Conservation (phyloP, 2,329 filamentous ascomycete species). For the Chaetomium globosum region DNA sequence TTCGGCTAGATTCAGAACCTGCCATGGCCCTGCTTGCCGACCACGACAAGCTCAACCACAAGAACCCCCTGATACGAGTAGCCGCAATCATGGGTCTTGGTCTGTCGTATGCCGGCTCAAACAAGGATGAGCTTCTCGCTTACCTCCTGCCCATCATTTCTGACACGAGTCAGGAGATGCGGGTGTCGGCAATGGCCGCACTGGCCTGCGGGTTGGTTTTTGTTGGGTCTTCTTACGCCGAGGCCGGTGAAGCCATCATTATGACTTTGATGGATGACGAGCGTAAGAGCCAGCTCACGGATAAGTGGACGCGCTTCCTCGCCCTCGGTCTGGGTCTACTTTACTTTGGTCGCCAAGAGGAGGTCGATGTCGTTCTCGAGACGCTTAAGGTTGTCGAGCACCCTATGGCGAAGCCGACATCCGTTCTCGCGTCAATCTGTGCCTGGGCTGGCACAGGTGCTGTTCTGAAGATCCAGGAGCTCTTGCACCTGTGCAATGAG, state of each 20-base stretch:
- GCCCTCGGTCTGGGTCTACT: slow-evolving; percentile 89
- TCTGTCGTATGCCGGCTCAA: slow-evolving; percentile 89
- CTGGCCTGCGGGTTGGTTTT: slow-evolving; percentile 87
- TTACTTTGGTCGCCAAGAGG: slow-evolving; percentile 95
- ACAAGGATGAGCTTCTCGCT: slow-evolving; percentile 86
- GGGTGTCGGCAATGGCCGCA: slow-evolving; percentile 93
- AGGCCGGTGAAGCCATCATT: slow-evolving; percentile 89
- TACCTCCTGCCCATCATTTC: slow-evolving; percentile 82
- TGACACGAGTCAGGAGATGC: slow-evolving; percentile 85
- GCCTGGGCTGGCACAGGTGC: slow-evolving; percentile 98
- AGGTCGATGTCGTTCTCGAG: slow-evolving; percentile 97
- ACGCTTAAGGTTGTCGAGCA: slow-evolving; percentile 96
- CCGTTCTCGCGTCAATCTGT: slow-evolving; percentile 91
- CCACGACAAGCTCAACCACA: slow-evolving; percentile 73
- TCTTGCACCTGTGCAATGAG: slow-evolving; percentile 97
- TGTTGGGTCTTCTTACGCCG: slow-evolving; percentile 87
- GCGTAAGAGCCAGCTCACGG: slow-evolving; percentile 83
- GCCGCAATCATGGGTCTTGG: slow-evolving; percentile 95
- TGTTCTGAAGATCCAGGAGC: slow-evolving; percentile 93
- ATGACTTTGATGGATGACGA: slow-evolving; percentile 94
- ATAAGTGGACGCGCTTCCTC: slow-evolving; percentile 98
- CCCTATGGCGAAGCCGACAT: slow-evolving; percentile 94
- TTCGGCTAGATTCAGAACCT: slow-evolving; percentile 85
- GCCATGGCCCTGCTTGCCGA: slow-evolving; percentile 85
- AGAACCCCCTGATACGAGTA: slow-evolving; percentile 75